Evolutionary conservation across 2,329 filamentous ascomycete species (phyloP).

Genomic region (Aspergillus pseudoterreus): DNA sequence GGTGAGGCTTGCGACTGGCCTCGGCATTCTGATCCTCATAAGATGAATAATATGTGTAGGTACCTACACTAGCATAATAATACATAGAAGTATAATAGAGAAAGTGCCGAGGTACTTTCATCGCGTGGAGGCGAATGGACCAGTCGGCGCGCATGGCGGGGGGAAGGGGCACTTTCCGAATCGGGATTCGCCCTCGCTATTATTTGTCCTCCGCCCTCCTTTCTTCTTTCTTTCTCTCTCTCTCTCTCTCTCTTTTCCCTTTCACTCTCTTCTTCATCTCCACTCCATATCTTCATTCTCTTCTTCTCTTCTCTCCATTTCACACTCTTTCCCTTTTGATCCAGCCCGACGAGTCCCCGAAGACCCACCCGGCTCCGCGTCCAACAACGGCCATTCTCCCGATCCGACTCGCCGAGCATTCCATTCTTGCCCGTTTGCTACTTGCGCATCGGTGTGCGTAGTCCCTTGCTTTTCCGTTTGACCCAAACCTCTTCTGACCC

Average conservation of each 20-base stretch:
- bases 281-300: neutral
- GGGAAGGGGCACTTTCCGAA: no score
- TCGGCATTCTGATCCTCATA: neutral
- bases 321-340: neutral
- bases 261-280: neutral
- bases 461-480: no score
- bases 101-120: conserved; percentile 7
- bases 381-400: neutral
- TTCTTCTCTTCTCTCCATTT: neutral
- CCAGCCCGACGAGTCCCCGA: neutral
- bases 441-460: no score
- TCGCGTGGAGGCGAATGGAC: neutral
- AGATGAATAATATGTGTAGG: neutral
- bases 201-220: neutral
- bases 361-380: neutral
- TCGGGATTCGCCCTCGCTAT: no score
- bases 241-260: neutral
- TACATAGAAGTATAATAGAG: neutral
- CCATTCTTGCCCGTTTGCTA: no score
- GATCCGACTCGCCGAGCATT: neutral
- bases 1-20: neutral
- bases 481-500: neutral
- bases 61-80: no score
- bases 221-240: neutral
- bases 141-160: neutral